These are phyloP conservation scores for Nothophaeocryptopus gaeumannii DNA, from an alignment of 2,329 filamentous ascomycete genomes.

Conservation along the genomic window DNA sequence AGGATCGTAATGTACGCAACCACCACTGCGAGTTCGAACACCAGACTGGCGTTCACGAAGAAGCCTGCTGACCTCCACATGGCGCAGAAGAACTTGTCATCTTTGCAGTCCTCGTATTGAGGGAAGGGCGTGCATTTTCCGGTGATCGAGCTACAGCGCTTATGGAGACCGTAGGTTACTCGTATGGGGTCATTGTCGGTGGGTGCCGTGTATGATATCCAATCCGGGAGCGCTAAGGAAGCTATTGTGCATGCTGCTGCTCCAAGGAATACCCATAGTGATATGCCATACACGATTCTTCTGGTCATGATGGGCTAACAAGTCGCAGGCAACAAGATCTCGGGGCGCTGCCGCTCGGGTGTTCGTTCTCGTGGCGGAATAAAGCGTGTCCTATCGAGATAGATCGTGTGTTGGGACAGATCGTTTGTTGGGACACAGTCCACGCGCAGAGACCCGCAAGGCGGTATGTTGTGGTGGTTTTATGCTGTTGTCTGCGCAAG, in stretches of 20 bases:
- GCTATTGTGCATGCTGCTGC: conserved; percentile 69
- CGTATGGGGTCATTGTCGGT: conserved; percentile 49
- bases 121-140: conserved; percentile 66
- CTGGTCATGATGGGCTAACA: conserved; percentile 43
- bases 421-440: too few relatives aligned
- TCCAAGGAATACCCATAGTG: conserved; percentile 47
- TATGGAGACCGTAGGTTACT: conserved; percentile 75
- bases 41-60: conserved; percentile 76
- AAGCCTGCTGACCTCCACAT: conserved; percentile 90
- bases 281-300: conserved; percentile 48
- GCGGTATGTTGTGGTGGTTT: too few relatives aligned
- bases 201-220: conserved; percentile 56
- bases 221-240: conserved; percentile 67
- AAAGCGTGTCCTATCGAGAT: too few relatives aligned
- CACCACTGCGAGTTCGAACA: conserved; percentile 78
- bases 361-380: too few relatives aligned
- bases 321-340: too few relatives aligned
- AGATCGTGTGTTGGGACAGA: too few relatives aligned
- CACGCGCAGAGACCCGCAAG: too few relatives aligned
- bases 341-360: too few relatives aligned
- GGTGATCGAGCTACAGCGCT: conserved; percentile 70
- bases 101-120: conserved; percentile 63
- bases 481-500: too few relatives aligned
- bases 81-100: conserved; percentile 76
- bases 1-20: conserved; percentile 77